A percentile compares a stretch with the other conserved stretches of the same genome.
These are phyloP conservation scores for Castanea sativa DNA, from an alignment of 306 rosid species.

Conservation along the genomic window DNA sequence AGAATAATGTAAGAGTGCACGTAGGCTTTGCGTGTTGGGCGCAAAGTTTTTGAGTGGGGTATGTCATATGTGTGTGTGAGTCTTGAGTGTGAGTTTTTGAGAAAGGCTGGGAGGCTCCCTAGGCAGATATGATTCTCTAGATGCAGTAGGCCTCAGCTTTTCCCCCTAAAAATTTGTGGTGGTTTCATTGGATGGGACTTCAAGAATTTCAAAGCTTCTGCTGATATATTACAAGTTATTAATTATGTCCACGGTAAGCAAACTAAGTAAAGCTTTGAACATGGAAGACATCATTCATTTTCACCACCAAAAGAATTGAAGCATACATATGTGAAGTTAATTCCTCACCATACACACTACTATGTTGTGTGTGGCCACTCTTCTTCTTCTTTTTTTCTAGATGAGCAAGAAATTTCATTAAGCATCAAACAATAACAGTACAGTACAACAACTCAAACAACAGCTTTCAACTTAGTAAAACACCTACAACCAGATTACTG, in stretches of 20 bases:
- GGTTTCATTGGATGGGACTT: constrained; percentile 28
- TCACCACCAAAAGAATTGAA: not conserved
- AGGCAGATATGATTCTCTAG: constrained; percentile 68
- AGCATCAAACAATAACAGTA: too few species aligned
- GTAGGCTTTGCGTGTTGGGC: constrained; percentile 79
- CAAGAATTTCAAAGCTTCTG: constrained; percentile 31
- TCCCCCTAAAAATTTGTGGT: constrained; percentile 41
- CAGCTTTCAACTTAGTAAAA: too few species aligned
- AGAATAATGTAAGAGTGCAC: constrained; percentile 69
- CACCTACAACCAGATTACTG: too few species aligned
- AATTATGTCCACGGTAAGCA: too few species aligned
- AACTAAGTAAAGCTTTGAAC: too few species aligned
- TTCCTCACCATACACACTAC: not conserved
- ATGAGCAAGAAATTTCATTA: too few species aligned
- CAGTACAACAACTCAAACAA: too few species aligned
- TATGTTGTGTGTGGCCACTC: too few species aligned
- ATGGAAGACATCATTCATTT: too few species aligned
- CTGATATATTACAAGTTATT: not conserved
- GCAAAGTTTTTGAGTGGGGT: constrained; percentile 57
- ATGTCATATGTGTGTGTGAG: constrained; percentile 11
- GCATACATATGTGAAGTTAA: not conserved
- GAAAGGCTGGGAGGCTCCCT: constrained; percentile 34
- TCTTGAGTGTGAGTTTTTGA: constrained; percentile 14
- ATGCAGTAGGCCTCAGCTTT: constrained; percentile 32
- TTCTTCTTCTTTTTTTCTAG: too few species aligned